Base-by-base conservation (phyloP, 345 rosid species). In the Nephelium lappaceum region DNA sequence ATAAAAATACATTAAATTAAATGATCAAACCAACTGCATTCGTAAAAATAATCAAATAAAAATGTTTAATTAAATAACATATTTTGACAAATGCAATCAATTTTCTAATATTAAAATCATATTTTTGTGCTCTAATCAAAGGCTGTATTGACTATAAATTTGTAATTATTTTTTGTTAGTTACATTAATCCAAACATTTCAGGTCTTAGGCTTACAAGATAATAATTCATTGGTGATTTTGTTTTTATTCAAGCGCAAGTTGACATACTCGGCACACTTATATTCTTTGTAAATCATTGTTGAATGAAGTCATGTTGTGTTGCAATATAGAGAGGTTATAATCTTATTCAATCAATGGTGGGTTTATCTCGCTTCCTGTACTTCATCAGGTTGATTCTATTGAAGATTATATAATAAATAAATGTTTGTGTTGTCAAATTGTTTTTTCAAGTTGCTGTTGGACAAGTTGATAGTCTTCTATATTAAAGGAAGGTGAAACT, bases 141-240 rank as follows among this genome's bases (percentile, higher is more conserved):
- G n/a, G n/a, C 38, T 47, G 66, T 66, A 24, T 57, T 53, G 8
- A 41, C 21, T 16, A 58, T 25, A 61, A 15, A 55, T 39, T 38
- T 25, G 73, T 18, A 69, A 64, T 68, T 6, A 43, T 25, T 18
- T 63, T 24, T 8, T 25, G 6, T 23, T 62, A 24, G 9, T 42
- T 60, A 8, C 11, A 23, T 21, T 21, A 39, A 39, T 42, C 23
- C 16, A n/a, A 42, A 18, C 51, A 39, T 41, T 68, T 41, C 6
- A 68, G 12, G 14, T 41, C 58, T 58, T 27, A 60, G 55, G 70
- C 63, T 75, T 65, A 24, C 71, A 27, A 47, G 47, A 18, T 47
- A 6, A 62, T 60, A 19, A 6, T 67, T 36, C 38, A 36, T 23
- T 1, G 19, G 65, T 53, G 65, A 62, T 18, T 67, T 66, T 31